Evolutionary conservation across 2,329 filamentous ascomycete genomes (phyloP), one percentile per base, ranked within the genome.

Genomic region (Fusarium chuoi): DNA sequence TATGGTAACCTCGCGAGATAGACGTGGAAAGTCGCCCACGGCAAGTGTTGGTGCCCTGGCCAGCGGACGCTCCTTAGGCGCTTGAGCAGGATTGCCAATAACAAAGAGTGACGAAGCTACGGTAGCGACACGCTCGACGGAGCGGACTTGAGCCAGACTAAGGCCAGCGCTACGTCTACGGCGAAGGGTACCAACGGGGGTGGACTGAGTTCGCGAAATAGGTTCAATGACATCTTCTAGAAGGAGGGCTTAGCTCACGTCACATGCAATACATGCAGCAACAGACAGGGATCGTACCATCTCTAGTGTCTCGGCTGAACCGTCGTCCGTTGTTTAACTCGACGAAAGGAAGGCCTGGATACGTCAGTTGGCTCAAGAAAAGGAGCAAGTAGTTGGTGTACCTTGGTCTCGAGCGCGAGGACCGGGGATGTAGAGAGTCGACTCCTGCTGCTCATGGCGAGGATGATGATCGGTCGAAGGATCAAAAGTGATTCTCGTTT

Each of bases 1-100:
- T 10, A 87, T 70, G 2, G 84, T 85, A 7, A 82, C 83, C 41
- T 83, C 81, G 24, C 81, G 80, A 8, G 84, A 87, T 3, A 87
- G 78, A 30, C 81, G 77, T 0, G 85, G 83, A 54, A 84, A 78
- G 54, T 83, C 71, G 9, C 77, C 70, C 6, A 62, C 38, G 22
- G 77, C 71, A 45, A 75, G 65, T 11, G 70, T 74, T 36, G 68
- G 65, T 3, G 70, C 69, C 8, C 63, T 57, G 2, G 68, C 24
- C 4, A 70, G 62, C 2, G 68, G 61, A 17, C 71, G 75, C 48
- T 76, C 72, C 42, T 52, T 67, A 14, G 68, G 71, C 5, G 67
- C 39, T 9, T 79, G 76, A 24, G 58, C 35, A 18, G 62, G 61
- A 28, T 65, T 69, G 44, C 82, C 81, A 20, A 85, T 75, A 14